Conservation (phyloP, 352 stramenopile genomes). For the Phytopythium boreale region DNA sequence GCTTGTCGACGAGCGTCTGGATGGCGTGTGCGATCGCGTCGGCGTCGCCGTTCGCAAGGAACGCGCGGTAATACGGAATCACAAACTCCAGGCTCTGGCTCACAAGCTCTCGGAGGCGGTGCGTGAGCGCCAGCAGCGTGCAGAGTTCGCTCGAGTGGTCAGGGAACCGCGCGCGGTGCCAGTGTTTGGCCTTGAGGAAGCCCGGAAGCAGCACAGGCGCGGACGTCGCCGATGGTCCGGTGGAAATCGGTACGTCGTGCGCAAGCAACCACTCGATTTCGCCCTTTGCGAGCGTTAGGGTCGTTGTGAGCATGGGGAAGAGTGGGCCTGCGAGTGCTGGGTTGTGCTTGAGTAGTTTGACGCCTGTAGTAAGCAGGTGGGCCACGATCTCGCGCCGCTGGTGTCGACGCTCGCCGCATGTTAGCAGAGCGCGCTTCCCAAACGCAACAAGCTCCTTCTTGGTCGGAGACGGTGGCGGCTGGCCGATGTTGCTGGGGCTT, state of each 20-base stretch:
- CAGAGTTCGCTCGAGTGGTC: conserved; percentile 14
- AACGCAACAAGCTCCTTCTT: conserved; percentile 44
- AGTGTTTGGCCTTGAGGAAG: conserved; percentile 51
- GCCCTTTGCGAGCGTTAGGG: conserved; percentile 25
- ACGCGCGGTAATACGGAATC: conserved; percentile 35
- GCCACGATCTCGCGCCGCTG: conserved; percentile 35
- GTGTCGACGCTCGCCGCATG: conserved; percentile 25
- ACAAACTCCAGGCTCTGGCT: conserved; percentile 19
- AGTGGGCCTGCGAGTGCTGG: conserved; percentile 34
- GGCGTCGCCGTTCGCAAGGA: conserved; percentile 39
- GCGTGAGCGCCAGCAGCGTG: conserved; percentile 18
- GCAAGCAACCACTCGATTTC: conserved; percentile 56
- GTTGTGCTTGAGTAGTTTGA: conserved; percentile 39
- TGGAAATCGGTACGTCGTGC: conserved; percentile 15
- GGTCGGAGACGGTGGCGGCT: conserved; percentile 11
- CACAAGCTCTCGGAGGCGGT: conserved; percentile 24
- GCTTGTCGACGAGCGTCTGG: conserved; percentile 16
- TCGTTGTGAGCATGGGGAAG: conserved; percentile 44
- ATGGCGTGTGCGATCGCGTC: conserved; percentile 46
- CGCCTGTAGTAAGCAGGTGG: conserved; percentile 35
- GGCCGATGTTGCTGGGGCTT: conserved; percentile 4
- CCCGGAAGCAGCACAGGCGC: conserved; percentile 30
- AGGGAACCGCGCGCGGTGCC: conserved; percentile 29
- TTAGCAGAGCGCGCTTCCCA: conserved; percentile 46
- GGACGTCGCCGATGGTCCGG: neutral